phyloP scores from a whole-genome alignment of 1,284 basidiomycete species.

The Malassezia restricta region DNA sequence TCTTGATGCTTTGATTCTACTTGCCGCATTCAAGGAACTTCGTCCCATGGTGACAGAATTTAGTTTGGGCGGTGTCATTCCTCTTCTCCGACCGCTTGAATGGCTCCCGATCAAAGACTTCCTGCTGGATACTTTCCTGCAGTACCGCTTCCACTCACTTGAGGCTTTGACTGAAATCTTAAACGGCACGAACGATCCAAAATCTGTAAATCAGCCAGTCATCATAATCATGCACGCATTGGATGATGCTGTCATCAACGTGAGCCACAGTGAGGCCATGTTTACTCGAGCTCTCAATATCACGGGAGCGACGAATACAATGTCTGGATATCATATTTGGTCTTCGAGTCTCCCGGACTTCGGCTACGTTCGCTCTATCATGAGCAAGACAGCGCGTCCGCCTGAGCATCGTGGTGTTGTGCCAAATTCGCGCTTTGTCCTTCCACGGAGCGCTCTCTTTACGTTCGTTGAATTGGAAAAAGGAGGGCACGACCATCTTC shows the following conservation, averaged over 20 bases:
- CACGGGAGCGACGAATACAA: background rate
- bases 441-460: slow-evolving; percentile 9
- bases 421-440: background rate
- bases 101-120: slow-evolving; percentile 58
- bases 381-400: slow-evolving; percentile 12
- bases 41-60: slow-evolving; percentile 60
- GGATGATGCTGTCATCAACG: slow-evolving; percentile 69
- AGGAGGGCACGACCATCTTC: slow-evolving; percentile 30
- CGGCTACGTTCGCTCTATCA: slow-evolving; percentile 3
- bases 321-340: slow-evolving; percentile 6
- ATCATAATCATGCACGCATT: slow-evolving; percentile 67
- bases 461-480: slow-evolving; percentile 20
- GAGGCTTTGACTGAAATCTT: slow-evolving; percentile 14
- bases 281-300: slow-evolving; percentile 6
- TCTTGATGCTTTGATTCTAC: slow-evolving; percentile 58
- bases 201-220: slow-evolving; percentile 55
- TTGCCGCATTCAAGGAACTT: slow-evolving; percentile 67
- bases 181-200: background rate
- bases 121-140: slow-evolving; percentile 52
- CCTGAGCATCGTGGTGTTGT: slow-evolving; percentile 4
- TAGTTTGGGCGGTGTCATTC: slow-evolving; percentile 52
- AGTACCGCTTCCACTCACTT: slow-evolving; percentile 52
- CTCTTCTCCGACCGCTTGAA: slow-evolving; percentile 60
- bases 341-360: slow-evolving; percentile 6
- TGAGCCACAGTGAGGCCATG: slow-evolving; percentile 53